Evolutionary conservation across 176 grass and related monocot genomes (phyloP), one percentile per base, ranked within the genome.

Genomic region (Bothriochloa decipiens): DNA sequence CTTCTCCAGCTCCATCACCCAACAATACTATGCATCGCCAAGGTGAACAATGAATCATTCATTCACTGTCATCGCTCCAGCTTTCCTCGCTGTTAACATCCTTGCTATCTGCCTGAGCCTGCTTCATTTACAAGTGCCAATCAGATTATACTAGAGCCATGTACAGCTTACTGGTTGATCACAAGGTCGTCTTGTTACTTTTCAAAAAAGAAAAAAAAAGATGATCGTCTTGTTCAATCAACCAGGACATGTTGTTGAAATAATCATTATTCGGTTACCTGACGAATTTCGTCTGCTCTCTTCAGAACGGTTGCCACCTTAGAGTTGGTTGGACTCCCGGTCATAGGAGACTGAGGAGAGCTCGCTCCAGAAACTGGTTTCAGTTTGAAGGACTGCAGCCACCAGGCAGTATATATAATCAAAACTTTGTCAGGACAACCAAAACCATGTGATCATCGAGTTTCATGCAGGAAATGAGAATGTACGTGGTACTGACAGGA

Each of bases 211-310:
- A 8, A 58, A n/a, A 40, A 40, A 8, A 40, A 8, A 36, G 5
- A 36, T 1, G 52, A 57, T 57, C 18, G 17, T 55, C 20, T 57
- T 22, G 7, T 57, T 57, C 7, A 57, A n/a, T 9, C 18, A 57
- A 57, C 18, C 4, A 22, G 53, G 0, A n/a, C 53, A 60, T 11
- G 22, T 58, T 23, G 55, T 58, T 23, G 55, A 60, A 60, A 60
- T 23, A 60, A 60, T 23, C 8, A 23, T 69, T 40, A 15, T 11
- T 33, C 20, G 23, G 33, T 23, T 65, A 92, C 93, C 86, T 89
- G 83, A 20, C 86, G 88, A 66, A 95, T 91, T 36, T 87, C 83
- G 75, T 95, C 87, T 71, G 86, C 90, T 77, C 87, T 95, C 88
- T 92, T 83, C 76, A 92, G 43, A 83, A 92, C 91, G 22, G 86